Evolutionary conservation across 2,329 filamentous ascomycete genomes (phyloP), one percentile per base, ranked within the genome.

Genomic region (Fusarium buharicum): DNA sequence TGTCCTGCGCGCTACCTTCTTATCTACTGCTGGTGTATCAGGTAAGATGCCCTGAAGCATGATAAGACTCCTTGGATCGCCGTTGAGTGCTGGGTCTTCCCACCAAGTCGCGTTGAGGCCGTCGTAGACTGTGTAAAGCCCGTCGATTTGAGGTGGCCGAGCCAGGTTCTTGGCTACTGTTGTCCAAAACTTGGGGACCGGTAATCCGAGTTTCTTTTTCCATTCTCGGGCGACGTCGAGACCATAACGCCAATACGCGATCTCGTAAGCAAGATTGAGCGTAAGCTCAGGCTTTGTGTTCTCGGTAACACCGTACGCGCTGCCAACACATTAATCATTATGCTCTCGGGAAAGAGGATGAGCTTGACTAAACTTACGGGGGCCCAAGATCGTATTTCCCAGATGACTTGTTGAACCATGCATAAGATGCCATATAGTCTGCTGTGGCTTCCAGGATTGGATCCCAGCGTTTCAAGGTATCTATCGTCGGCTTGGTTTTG

Each of bases 181-280:
- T 1, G 70, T 70, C 84, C 84, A 88, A 3, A 69, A 64, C 0
- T 65, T 40, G 0, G 84, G 84, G 0, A 79, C 70, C 0, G 74
- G 39, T n/a, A 78, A 73, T 3, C 73, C 73, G 43, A 82, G 80
- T 4, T 84, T 76, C 41, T 72, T 55, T 66, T 82, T 83, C 85
- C 85, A 88, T 10, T 72, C 64, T 3, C 77, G 74, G 4, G 85
- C 85, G 2, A 86, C 70, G 20, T 82, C 78, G 14, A 87, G 76
- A 2, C 85, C 85, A 56, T 87, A 87, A 14, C 82, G 78, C 84
- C 84, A 87, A 71, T 88, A 88, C 7, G 84, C 81, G 6, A 84
- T 73, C 73, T 88, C 85, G 52, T 87, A 88, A 0, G 84, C 80
- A 16, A 85, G 83, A 63, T 87, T 87, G 3, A 82, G 68, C 0